A percentile compares a stretch with the other conserved stretches of the same genome.
Evolutionary conservation across 1,284 basidiomycete genomes (phyloP).

Genomic region (Athelia psychrophila): DNA sequence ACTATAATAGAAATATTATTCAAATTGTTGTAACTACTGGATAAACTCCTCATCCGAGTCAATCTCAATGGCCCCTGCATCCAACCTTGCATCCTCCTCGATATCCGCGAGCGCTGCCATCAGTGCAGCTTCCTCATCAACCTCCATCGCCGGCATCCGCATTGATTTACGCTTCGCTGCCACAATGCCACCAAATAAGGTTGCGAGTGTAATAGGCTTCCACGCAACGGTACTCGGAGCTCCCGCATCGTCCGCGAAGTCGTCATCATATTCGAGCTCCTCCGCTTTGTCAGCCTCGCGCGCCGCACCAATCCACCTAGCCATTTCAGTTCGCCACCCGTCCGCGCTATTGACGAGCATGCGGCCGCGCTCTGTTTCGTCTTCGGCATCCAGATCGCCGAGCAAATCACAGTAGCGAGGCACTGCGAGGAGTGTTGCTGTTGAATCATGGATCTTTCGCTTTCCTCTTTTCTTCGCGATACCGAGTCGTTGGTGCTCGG

Average conservation of each 20-base stretch:
- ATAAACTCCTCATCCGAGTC: too few species aligned
- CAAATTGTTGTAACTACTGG: too few species aligned
- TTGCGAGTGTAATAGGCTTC: neutral
- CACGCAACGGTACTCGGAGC: too few species aligned
- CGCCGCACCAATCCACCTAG: neutral
- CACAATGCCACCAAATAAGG: neutral
- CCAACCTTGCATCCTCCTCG: too few species aligned
- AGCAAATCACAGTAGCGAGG: neutral
- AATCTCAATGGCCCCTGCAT: too few species aligned
- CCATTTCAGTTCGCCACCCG: neutral
- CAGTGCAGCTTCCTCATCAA: conserved; percentile 4
- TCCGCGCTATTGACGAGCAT: neutral
- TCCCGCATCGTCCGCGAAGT: too few species aligned
- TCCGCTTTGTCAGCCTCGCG: neutral
- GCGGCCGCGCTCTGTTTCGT: neutral
- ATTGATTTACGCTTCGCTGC: too few species aligned
- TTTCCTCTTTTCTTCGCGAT: neutral
- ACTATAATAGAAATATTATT: too few species aligned
- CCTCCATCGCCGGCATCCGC: neutral
- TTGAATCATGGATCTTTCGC: neutral
- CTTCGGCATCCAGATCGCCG: neutral
- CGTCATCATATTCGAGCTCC: neutral
- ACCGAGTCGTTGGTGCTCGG: neutral
- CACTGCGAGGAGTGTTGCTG: neutral
- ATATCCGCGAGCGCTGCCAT: conserved; percentile 9